Base-by-base conservation (phyloP, 164 flowering plant genomes). In the Aristolochia fimbriata region DNA sequence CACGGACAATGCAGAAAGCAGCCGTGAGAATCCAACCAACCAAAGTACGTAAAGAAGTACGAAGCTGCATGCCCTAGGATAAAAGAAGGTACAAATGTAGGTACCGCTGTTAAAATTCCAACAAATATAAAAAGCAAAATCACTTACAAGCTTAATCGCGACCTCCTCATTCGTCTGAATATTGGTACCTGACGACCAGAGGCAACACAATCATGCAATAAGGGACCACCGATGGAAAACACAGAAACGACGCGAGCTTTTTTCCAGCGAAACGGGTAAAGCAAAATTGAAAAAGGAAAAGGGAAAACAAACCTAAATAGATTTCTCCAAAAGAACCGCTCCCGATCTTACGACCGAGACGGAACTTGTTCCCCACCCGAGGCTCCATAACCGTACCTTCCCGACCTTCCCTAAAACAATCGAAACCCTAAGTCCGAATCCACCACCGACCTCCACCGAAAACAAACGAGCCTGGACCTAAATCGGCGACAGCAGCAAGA, bases 281-380 rank as follows among this genome's bases (percentile, higher is more conserved):
- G 8, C 56, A 57, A n/a, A 48, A 43, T 49, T 2, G 31, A 49
- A 64, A 19, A 13, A 41, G 19, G 19, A 22, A 48, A 0, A 9
- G n/a, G n/a, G n/a, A 49, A 9, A 55, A 73, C 79, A 11, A 67
- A 88, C 96, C 96, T 1, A 84, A 77, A 73, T 84, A 86, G 83
- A 89, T 89, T 81, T 89, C 96, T 13, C 96, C 96, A 53, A 86
- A 89, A 4, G 96, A 89, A 17, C 96, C 96, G 72, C 93, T 84
- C 41, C 96, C 96, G 70, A 89, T 86, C 80, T 89, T 89, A 58
- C 96, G 81, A 61, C 96, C 93, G 19, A 89, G 79, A 48, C 89
- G 78, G 62, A 75, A 89, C 77, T 85, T 89, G 71, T 84, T 86
- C 58, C 91, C 91, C 9, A 89, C 91, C 30, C 93, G 89, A 61